A percentile compares a stretch with the other conserved stretches of the same genome.
These are phyloP conservation scores for Leccinum pachyderme DNA, from an alignment of 1,284 basidiomycete species.

Conservation along the genomic window DNA sequence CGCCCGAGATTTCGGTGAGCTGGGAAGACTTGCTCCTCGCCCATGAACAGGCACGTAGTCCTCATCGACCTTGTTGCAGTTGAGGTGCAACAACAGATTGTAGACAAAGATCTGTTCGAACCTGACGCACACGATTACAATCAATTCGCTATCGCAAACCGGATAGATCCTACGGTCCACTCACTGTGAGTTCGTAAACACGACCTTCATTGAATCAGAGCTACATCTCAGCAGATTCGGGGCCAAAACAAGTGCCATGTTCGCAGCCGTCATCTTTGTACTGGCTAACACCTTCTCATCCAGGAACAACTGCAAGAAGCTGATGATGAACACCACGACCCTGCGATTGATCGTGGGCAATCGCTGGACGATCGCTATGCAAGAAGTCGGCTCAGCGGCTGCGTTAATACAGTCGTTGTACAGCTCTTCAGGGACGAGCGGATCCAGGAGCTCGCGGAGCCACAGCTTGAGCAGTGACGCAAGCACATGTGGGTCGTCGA, in stretches of 20 bases:
- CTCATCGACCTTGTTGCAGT: slow-evolving; percentile 69
- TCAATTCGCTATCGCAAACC: background rate
- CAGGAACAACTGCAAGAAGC: slow-evolving; percentile 86
- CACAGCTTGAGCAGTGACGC: slow-evolving; percentile 89
- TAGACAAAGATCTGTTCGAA: slow-evolving; percentile 88
- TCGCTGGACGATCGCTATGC: slow-evolving; percentile 70
- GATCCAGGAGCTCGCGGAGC: slow-evolving; percentile 87
- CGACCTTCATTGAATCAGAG: slow-evolving; percentile 79
- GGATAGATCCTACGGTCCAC: slow-evolving; percentile 31
- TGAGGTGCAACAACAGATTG: slow-evolving; percentile 76
- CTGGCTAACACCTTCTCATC: slow-evolving; percentile 65
- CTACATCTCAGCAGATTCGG: slow-evolving; percentile 84
- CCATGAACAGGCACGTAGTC: slow-evolving; percentile 78
- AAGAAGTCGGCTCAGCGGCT: slow-evolving; percentile 63
- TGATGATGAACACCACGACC: slow-evolving; percentile 83
- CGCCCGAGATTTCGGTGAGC: slow-evolving; percentile 27
- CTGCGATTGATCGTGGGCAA: slow-evolving; percentile 83
- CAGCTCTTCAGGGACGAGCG: slow-evolving; percentile 82
- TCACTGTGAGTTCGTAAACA: slow-evolving; percentile 86
- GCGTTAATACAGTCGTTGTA: slow-evolving; percentile 83
- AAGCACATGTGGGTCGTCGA: slow-evolving; percentile 86
- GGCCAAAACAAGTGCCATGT: slow-evolving; percentile 81
- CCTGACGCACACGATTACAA: slow-evolving; percentile 36
- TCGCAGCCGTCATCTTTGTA: slow-evolving; percentile 87
- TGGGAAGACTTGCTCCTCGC: slow-evolving; percentile 51